These are phyloP conservation scores for Pisolithus marmoratus DNA, from an alignment of 768 basidiomycete species.

Conservation along the genomic window DNA sequence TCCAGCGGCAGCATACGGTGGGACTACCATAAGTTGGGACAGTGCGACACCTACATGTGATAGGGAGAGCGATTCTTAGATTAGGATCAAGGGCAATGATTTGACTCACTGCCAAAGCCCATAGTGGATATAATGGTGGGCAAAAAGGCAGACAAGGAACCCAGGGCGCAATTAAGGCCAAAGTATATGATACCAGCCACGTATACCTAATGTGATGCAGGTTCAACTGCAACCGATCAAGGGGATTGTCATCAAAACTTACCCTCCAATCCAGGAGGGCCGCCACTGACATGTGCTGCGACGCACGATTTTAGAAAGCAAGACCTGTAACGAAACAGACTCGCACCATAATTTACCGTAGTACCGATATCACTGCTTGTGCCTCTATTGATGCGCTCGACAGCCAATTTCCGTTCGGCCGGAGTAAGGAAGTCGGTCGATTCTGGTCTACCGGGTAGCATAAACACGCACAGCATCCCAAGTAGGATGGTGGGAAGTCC, in stretches of 20 bases:
- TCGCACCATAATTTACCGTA: conserved; percentile 35
- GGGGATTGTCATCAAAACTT: neutral
- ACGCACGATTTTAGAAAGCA: neutral
- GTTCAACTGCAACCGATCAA: conserved; percentile 5
- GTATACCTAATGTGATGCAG: conserved; percentile 27
- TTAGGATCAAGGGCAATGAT: neutral
- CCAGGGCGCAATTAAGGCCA: conserved; percentile 42
- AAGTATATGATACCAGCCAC: conserved; percentile 45
- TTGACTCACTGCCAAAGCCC: conserved; percentile 34
- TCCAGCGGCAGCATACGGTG: conserved; percentile 45
- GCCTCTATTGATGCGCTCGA: conserved; percentile 36
- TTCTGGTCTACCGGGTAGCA: conserved; percentile 29
- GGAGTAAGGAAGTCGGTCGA: conserved; percentile 29
- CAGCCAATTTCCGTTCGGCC: conserved; percentile 28
- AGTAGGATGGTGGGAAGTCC: conserved; percentile 46
- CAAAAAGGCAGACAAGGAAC: conserved; percentile 47
- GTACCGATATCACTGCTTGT: conserved; percentile 37
- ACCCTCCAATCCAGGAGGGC: conserved; percentile 46
- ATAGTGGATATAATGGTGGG: conserved; percentile 52
- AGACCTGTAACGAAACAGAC: neutral
- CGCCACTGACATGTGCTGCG: conserved; percentile 35
- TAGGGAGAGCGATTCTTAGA: neutral
- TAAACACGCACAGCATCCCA: conserved; percentile 23
- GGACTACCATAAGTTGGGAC: conserved; percentile 47
- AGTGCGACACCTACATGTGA: conserved; percentile 33